These are phyloP conservation scores for Euptelea pleiosperma DNA, from an alignment of 164 flowering plant genomes.

Conservation along the genomic window DNA sequence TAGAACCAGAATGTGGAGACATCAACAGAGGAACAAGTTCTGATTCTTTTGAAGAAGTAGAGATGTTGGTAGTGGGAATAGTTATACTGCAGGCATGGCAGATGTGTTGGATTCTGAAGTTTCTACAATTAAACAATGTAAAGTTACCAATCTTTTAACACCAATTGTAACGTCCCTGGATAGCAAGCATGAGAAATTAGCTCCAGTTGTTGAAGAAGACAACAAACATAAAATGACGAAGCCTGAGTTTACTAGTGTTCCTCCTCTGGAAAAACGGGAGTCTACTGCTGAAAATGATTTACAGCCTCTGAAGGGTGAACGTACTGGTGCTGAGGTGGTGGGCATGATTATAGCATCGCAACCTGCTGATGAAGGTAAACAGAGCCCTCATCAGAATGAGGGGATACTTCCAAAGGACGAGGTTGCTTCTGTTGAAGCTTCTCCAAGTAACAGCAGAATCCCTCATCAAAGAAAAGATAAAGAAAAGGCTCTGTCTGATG, in stretches of 20 bases:
- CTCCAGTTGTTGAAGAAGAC: constrained; percentile 20
- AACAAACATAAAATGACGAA: constrained; percentile 13
- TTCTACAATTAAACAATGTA: constrained; percentile 13
- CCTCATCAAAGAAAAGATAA: constrained; percentile 34
- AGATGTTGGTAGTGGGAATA: constrained; percentile 18
- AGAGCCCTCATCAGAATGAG: constrained; percentile 9
- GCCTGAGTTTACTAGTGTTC: not conserved
- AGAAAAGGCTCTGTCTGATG: constrained; percentile 45
- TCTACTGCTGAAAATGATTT: constrained; percentile 54
- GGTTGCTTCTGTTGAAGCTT: constrained; percentile 18
- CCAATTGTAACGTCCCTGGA: constrained; percentile 5
- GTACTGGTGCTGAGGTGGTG: constrained; percentile 17
- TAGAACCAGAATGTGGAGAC: constrained; percentile 11
- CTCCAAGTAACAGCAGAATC: constrained; percentile 23
- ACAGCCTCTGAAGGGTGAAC: constrained; percentile 18
- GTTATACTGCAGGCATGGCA: constrained; percentile 12
- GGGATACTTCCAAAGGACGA: constrained; percentile 13
- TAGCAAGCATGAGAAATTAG: constrained; percentile 10
- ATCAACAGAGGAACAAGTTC: constrained; percentile 12
- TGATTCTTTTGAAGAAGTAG: constrained; percentile 16
- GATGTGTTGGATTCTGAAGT: constrained; percentile 21
- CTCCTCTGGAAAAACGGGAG: constrained; percentile 29
- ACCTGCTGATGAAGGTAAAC: constrained; percentile 20
- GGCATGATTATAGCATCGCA: constrained; percentile 16
- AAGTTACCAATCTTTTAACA: constrained; percentile 7